phyloP scores from a whole-genome alignment of 805 yeast genomes.

The Saccharomycopsis sp. region DNA sequence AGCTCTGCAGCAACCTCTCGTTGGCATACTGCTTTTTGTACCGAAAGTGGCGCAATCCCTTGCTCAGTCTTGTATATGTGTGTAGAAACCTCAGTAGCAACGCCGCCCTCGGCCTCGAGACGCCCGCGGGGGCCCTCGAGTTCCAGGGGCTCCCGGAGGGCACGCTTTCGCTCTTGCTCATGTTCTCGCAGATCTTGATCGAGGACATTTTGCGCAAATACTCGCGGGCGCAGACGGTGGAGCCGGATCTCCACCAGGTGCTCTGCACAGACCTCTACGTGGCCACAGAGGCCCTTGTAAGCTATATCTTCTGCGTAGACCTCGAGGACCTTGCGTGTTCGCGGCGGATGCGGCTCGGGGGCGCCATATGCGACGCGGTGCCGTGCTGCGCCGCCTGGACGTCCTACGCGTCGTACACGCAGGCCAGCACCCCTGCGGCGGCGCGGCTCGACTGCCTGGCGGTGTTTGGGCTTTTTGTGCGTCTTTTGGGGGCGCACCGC shows the following conservation, averaged over 20 bases:
- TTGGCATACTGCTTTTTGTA: slow-evolving; percentile 38
- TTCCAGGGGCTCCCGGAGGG: slow-evolving; percentile 3
- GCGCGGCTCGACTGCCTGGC: slow-evolving; percentile 1
- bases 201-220: slow-evolving; percentile 42
- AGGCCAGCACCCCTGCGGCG: not conserved
- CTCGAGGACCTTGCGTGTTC: slow-evolving; percentile 2
- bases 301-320: slow-evolving; percentile 17
- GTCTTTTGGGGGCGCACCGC: not conserved
- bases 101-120: slow-evolving; percentile 14
- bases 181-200: slow-evolving; percentile 39
- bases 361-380: not conserved
- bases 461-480: not conserved
- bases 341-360: not conserved
- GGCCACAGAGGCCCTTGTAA: slow-evolving; percentile 24
- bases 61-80: slow-evolving; percentile 26
- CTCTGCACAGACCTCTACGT: slow-evolving; percentile 34
- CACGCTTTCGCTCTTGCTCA: slow-evolving; percentile 22
- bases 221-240: slow-evolving; percentile 8
- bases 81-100: slow-evolving; percentile 5
- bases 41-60: slow-evolving; percentile 36
- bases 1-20: slow-evolving; percentile 50
- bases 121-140: not conserved
- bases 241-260: slow-evolving; percentile 31
- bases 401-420: slow-evolving; percentile 6
- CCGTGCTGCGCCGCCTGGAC: slow-evolving; percentile 8